Evolutionary conservation across 371 early-diverging fungal species (phyloP).

Genomic region (Basidiobolus meristosporus): DNA sequence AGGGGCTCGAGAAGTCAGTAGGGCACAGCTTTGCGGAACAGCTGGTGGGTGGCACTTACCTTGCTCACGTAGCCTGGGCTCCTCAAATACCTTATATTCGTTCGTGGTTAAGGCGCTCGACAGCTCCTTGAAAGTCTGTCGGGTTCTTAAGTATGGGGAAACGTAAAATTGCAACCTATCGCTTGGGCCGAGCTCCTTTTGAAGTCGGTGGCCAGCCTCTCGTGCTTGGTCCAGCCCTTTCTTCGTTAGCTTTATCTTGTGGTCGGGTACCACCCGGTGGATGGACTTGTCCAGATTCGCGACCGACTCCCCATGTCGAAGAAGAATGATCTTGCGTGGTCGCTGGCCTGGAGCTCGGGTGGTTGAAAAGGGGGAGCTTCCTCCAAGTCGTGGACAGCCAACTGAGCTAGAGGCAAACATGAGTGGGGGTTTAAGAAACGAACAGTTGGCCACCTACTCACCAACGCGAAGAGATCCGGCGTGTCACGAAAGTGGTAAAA

Average conservation of each 20-base stretch:
- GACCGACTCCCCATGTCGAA: slow-evolving; percentile 9
- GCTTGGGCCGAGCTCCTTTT: slow-evolving; percentile 1
- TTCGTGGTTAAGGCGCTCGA: slow-evolving; percentile 1
- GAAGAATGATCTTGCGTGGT: slow-evolving; percentile 7
- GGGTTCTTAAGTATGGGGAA: slow-evolving; percentile 6
- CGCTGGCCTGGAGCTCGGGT: not conserved
- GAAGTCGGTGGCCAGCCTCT: slow-evolving; percentile 4
- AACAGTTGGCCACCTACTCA: too few relatives aligned
- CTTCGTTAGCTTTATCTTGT: slow-evolving; percentile 5
- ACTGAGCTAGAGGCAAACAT: not conserved
- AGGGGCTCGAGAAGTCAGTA: not conserved
- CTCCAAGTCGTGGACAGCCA: not conserved
- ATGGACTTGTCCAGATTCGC: slow-evolving; percentile 4
- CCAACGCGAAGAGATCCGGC: too few relatives aligned
- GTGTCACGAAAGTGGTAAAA: too few relatives aligned
- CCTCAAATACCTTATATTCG: slow-evolving; percentile 4
- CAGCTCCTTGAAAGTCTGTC: slow-evolving; percentile 7
- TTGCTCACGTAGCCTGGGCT: slow-evolving; percentile 7
- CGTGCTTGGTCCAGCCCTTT: slow-evolving; percentile 5
- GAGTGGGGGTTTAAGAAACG: not conserved
- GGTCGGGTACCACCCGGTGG: slow-evolving; percentile 5
- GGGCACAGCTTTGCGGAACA: not conserved
- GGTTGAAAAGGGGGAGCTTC: not conserved
- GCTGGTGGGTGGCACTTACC: not conserved
- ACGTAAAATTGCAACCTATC: slow-evolving; percentile 6